phyloP scores from a whole-genome alignment of 352 stramenopile genomes.

The Thraustochytrium striatum region DNA sequence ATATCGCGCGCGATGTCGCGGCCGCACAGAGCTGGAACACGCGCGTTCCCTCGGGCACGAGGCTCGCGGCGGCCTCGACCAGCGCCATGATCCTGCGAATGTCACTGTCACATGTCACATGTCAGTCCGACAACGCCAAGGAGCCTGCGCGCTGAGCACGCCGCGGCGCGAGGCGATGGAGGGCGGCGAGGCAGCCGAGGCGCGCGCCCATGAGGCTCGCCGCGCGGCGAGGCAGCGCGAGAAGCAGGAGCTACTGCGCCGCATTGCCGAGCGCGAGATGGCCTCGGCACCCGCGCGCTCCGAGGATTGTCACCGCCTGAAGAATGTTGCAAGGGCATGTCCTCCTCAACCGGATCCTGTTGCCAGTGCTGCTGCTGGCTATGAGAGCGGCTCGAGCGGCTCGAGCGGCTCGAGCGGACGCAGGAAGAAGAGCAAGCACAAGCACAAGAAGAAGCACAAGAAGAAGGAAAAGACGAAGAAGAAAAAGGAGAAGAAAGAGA shows the following conservation, averaged over 20 bases:
- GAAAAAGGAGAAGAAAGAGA: not conserved
- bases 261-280: not conserved
- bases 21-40: constrained; percentile 32
- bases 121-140: not conserved
- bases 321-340: not conserved
- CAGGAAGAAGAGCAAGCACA: not conserved
- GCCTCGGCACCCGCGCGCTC: constrained; percentile 27
- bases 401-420: not conserved
- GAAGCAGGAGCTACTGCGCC: not conserved
- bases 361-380: not conserved
- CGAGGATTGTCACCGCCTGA: not conserved
- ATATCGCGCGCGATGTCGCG: constrained; percentile 19
- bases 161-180: not conserved
- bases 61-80: not conserved
- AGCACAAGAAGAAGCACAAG: constrained; percentile 15
- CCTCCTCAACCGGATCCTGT: not conserved
- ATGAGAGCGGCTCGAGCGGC: not conserved
- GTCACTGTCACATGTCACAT: not conserved
- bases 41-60: not conserved
- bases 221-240: not conserved
- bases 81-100: not conserved
- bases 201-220: not conserved
- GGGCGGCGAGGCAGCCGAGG: not conserved
- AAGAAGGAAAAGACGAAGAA: constrained; percentile 31
- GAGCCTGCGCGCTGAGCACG: not conserved